Evolutionary conservation across 352 stramenopile genomes (phyloP).

Genomic region (Phytophthora ohioensis): DNA sequence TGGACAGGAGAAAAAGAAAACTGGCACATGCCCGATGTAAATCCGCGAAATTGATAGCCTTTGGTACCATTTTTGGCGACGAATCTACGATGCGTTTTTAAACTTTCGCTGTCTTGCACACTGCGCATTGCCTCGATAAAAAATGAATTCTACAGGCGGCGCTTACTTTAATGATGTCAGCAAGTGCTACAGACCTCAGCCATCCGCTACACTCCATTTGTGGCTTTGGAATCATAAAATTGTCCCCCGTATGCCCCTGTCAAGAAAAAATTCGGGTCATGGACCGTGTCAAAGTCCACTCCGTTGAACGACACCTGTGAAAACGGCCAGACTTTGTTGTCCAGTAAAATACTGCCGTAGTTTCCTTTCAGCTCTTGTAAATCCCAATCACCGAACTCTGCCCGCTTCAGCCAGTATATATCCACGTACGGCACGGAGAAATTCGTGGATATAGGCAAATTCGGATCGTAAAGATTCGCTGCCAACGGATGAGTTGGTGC

Average conservation of each 20-base stretch:
- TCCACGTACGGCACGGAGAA: constrained; percentile 40
- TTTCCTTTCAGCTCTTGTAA: not conserved
- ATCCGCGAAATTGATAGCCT: no score
- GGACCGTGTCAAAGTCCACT: constrained; percentile 35
- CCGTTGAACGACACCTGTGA: constrained; percentile 36
- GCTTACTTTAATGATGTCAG: not conserved
- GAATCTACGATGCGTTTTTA: no score
- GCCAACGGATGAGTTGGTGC: constrained; percentile 42
- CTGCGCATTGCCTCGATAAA: no score
- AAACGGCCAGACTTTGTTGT: constrained; percentile 22
- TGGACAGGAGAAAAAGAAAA: no score
- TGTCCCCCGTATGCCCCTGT: constrained; percentile 30
- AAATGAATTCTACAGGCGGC: no score
- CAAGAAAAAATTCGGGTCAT: constrained; percentile 39
- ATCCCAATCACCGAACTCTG: not conserved
- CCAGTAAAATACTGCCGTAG: not conserved
- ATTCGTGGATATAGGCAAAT: constrained; percentile 5
- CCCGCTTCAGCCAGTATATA: constrained; percentile 29
- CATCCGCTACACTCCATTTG: no score
- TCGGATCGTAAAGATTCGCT: constrained; percentile 37
- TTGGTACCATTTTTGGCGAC: no score
- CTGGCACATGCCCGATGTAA: no score
- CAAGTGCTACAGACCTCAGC: not conserved
- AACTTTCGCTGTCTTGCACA: no score
- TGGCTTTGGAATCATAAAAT: constrained; percentile 38